These are phyloP conservation scores for Solanum corneliomulleri DNA, from an alignment of 257 asterid genomes.

Conservation along the genomic window DNA sequence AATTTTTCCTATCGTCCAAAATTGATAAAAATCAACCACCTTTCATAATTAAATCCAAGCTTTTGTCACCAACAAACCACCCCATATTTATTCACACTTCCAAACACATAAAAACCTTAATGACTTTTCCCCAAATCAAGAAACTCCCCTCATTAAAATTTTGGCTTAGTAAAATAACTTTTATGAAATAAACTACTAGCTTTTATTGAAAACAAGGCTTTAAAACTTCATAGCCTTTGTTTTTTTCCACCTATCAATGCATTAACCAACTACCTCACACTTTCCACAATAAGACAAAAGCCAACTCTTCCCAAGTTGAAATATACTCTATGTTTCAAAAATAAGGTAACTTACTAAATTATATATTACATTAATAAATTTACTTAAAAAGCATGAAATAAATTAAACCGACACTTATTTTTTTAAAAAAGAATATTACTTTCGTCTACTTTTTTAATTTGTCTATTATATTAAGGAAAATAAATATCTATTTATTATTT, in stretches of 20 bases:
- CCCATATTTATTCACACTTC: background rate
- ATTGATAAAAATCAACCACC: slow-evolving; percentile 6
- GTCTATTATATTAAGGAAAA: too few species aligned
- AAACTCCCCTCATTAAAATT: background rate
- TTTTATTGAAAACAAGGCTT: background rate
- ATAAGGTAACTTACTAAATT: background rate
- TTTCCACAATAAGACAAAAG: background rate
- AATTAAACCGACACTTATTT: too few species aligned
- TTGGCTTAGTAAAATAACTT: background rate
- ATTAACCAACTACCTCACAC: background rate
- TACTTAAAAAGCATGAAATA: background rate
- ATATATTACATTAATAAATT: too few species aligned
- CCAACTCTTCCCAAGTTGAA: background rate
- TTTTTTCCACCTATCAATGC: background rate
- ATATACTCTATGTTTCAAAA: background rate
- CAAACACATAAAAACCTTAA: background rate
- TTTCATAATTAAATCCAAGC: slow-evolving; percentile 12
- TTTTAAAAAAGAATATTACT: background rate
- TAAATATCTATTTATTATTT: background rate
- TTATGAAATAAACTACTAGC: background rate
- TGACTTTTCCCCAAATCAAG: background rate
- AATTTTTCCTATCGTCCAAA: slow-evolving; percentile 12
- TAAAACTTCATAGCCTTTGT: background rate
- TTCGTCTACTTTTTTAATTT: background rate
- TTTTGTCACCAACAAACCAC: slow-evolving; percentile 22